These are phyloP conservation scores for Yamadazyma sp. DNA, from an alignment of 805 yeast genomes.

Conservation along the genomic window DNA sequence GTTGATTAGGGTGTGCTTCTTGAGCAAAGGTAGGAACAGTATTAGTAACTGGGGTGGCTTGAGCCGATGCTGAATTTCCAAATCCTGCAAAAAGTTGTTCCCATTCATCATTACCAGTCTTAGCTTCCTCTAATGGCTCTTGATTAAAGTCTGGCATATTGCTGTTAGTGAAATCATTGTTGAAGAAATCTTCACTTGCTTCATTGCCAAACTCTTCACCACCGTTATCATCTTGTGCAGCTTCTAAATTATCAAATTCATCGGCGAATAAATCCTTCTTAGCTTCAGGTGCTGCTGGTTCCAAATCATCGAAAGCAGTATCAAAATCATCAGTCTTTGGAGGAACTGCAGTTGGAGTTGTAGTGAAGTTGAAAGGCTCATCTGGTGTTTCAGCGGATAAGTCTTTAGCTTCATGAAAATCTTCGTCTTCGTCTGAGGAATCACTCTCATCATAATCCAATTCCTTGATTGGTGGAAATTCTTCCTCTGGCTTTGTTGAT, in stretches of 20 bases:
- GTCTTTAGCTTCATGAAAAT: constrained; percentile 13
- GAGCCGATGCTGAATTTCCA: constrained; percentile 44
- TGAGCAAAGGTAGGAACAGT: constrained; percentile 1
- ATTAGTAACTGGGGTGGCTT: constrained; percentile 11
- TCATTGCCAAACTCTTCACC: constrained; percentile 18
- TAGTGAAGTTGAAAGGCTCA: neutral
- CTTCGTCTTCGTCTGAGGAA: constrained; percentile 36
- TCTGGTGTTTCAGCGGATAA: constrained; percentile 4
- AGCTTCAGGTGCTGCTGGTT: constrained; percentile 24
- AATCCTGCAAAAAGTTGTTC: constrained; percentile 90
- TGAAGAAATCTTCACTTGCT: constrained; percentile 16
- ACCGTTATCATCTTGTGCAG: constrained; percentile 31
- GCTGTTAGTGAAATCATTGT: constrained; percentile 29
- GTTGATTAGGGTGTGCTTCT: constrained; percentile 1
- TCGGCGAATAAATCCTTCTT: constrained; percentile 27
- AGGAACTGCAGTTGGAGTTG: constrained; percentile 3
- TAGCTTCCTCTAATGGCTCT: constrained; percentile 19
- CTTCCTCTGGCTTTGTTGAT: constrained; percentile 23
- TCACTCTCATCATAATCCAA: constrained; percentile 52
- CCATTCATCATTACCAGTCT: constrained; percentile 72
- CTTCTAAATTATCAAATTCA: constrained; percentile 38
- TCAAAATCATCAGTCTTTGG: constrained; percentile 29
- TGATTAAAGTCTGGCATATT: constrained; percentile 30
- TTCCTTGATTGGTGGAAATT: constrained; percentile 63
- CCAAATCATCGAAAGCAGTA: constrained; percentile 35